Evolutionary conservation across 768 basidiomycete genomes (phyloP), one percentile per base, ranked within the genome.

Genomic region (Chiua virens): DNA sequence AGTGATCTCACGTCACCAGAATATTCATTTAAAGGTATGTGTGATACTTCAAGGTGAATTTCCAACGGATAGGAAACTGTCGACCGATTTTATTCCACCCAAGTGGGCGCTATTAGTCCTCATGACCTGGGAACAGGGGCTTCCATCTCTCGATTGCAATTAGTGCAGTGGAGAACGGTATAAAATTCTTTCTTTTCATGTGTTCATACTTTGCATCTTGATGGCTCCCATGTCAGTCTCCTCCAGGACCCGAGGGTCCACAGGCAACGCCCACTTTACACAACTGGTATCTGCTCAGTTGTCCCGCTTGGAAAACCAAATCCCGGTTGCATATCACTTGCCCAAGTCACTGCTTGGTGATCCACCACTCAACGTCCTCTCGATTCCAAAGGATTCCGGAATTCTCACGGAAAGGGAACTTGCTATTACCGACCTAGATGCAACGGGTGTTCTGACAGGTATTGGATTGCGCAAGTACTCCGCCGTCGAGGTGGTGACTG

Each of bases 401-500:
- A 54, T 73, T 2, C 56, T 74, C 47, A 61, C 63, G 1, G 22
- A 54, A n/a, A 50, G 65, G 37, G 71, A 74, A 49, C 52, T 74
- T 25, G 60, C 60, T 6, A 65, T 74, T 5, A 73, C 73, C 4
- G 59, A 62, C 13, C 60, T 71, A 3, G 74, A 75, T 36, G 72
- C 74, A 17, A 73, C 70, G 15, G 65, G 56, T 5, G 47, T 76
- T 23, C 43, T 67, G 17, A 41, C 57, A 40, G 52, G 55, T 8
- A 67, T 75, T 38, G 64, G 64, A 7, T 52, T 46, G 5, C 65
- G 68, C 10, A 36, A 66, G 45, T 62, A 70, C 25, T 68, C 72
- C 0, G 70, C 75, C 1, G 74, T 77, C 7, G 67, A 70, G 17
- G 74, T 74, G 21, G 67, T 71, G 6, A 63, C 59, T 14, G 78